Base-by-base conservation (phyloP, 2,329 filamentous ascomycete species). In the Parastagonospora avenae region DNA sequence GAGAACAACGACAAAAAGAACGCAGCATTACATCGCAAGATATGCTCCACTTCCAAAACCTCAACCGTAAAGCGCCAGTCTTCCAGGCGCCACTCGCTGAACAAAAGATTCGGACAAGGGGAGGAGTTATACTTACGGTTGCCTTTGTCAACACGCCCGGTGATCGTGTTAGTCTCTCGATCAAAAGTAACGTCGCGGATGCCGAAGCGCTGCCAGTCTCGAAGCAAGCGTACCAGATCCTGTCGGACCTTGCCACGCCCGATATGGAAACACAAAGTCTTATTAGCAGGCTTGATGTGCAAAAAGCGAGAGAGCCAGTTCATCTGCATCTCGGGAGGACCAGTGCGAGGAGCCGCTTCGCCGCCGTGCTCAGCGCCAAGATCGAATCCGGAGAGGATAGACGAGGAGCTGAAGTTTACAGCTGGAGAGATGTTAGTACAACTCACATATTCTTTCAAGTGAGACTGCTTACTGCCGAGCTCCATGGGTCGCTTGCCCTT, bases 291-390 rank as follows among this genome's bases (percentile, higher is more conserved):
- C 71, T 94, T 96, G 68, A 97, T 88, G 48, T 91, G 86, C 77
- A 97, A 91, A 39, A 97, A 85, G 12, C 91, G 89, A 28, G 91
- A 88, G 46, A 97, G 83, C 92, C 93, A 97, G 62, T 89, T 96
- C 66, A 61, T 65, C 43, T 74, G 91, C 87, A 68, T 58, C 57
- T 77, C 60, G 47, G 69, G 53, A 49, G 72, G 51, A 44, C 62
- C 54, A 40, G 55, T 29, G n/a, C 57, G 67, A 50, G 49, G 62
- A 51, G 42, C 29, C 35, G 86, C 64, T 83, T 89, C 73, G 81
- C 69, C 55, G 75, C 76, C 57, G 40, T 54, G 50, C 8, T 65
- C 63, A 65, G 54, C 48, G 1, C 70, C 73, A 72, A 52, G 70
- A 53, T 74, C 59, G 63, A 74, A 63, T 48, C 57, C 58, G 9